These are phyloP conservation scores for Elasticomyces elasticus DNA, from an alignment of 495 filamentous ascomycete genomes.

Conservation along the genomic window DNA sequence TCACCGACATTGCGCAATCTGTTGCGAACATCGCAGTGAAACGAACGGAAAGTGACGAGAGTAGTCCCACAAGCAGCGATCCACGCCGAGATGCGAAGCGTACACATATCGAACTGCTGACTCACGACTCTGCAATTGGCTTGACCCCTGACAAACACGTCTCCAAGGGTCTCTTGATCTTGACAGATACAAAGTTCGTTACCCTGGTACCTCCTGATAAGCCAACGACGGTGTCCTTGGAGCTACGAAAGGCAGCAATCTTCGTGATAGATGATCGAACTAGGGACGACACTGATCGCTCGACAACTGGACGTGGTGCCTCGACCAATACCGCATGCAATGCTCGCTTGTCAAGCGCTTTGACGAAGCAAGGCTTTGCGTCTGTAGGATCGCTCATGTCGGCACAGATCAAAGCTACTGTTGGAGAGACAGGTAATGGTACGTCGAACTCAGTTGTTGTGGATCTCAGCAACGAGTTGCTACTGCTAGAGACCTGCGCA, in stretches of 20 bases:
- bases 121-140: conserved; percentile 72
- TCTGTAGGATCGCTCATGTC: conserved; percentile 75
- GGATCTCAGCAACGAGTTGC: conserved; percentile 70
- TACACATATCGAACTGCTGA: conserved; percentile 58
- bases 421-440: conserved; percentile 42
- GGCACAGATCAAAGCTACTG: conserved; percentile 53
- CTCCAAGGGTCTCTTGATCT: conserved; percentile 64
- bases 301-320: neutral
- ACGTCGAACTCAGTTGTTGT: conserved; percentile 61
- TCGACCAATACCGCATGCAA: conserved; percentile 31
- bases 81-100: conserved; percentile 34
- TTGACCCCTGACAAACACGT: conserved; percentile 70
- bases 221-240: conserved; percentile 49
- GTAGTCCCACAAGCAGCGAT: conserved; percentile 17
- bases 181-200: conserved; percentile 63
- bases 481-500: conserved; percentile 89
- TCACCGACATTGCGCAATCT: conserved; percentile 65
- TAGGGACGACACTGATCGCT: conserved; percentile 30
- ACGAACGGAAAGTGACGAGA: conserved; percentile 7
- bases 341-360: conserved; percentile 52
- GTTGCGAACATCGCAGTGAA: conserved; percentile 46
- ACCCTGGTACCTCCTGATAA: conserved; percentile 51
- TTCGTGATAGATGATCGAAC: conserved; percentile 72
- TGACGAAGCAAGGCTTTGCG: conserved; percentile 68
- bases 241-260: conserved; percentile 68